These are phyloP conservation scores for Trichoderma sp. DNA, from an alignment of 2,329 filamentous ascomycete species.

Conservation along the genomic window DNA sequence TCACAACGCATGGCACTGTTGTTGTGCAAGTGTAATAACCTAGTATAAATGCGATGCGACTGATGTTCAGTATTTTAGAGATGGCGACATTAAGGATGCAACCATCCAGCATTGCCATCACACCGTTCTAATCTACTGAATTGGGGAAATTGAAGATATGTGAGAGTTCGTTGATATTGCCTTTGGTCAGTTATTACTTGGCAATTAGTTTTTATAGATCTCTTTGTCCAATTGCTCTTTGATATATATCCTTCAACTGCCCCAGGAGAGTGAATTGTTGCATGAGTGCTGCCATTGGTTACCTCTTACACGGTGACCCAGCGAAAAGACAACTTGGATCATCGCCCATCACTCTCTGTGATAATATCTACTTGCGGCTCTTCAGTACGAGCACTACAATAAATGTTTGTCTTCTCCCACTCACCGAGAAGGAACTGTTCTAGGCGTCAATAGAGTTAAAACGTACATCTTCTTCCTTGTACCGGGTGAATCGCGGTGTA, in stretches of 20 bases:
- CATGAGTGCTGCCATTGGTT: constrained; percentile 33
- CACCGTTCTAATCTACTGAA: neutral
- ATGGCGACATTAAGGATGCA: neutral
- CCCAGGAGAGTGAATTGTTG: constrained; percentile 58
- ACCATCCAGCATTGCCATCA: neutral
- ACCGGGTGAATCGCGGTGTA: too few relatives aligned
- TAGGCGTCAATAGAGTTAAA: neutral
- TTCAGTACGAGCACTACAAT: constrained; percentile 48
- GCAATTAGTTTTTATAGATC: neutral
- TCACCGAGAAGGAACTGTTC: neutral
- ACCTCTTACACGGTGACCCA: neutral
- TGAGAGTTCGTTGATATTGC: neutral
- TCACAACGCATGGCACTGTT: neutral
- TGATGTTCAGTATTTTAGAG: neutral
- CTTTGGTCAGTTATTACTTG: neutral
- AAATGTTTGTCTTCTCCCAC: constrained; percentile 38
- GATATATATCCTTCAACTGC: constrained; percentile 38
- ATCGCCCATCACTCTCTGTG: constrained; percentile 35
- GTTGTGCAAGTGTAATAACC: neutral
- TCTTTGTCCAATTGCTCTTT: neutral
- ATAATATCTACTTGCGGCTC: constrained; percentile 31
- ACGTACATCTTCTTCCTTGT: neutral
- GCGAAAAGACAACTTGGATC: neutral
- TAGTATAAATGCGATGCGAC: neutral
- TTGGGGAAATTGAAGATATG: neutral